A percentile compares a stretch with the other conserved stretches of the same genome.
These are phyloP conservation scores for Neurospora pannonica DNA, from an alignment of 495 filamentous ascomycete species.

Conservation along the genomic window DNA sequence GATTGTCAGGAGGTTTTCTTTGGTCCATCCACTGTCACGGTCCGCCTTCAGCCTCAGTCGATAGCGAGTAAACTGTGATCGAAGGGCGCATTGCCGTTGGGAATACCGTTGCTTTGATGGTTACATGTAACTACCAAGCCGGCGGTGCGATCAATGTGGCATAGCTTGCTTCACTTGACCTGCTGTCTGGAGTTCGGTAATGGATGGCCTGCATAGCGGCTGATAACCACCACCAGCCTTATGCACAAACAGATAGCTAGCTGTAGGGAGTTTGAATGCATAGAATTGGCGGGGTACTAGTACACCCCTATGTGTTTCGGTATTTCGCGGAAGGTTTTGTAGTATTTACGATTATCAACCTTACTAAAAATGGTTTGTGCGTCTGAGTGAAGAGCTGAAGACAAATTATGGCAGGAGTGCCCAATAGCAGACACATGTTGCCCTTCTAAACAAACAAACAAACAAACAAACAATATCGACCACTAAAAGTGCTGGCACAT, in stretches of 20 bases:
- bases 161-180: background rate
- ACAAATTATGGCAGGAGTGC: background rate
- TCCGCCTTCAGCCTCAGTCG: background rate
- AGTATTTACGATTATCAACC: background rate
- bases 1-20: conserved; percentile 81
- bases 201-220: background rate
- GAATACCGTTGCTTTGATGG: background rate
- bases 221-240: background rate
- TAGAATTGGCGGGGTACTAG: background rate
- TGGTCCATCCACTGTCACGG: conserved; percentile 25
- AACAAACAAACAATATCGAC: background rate
- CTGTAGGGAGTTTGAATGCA: background rate
- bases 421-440: background rate
- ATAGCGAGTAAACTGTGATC: background rate
- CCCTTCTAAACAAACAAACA: background rate
- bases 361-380: background rate
- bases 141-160: background rate
- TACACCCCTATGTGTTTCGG: background rate
- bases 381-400: background rate
- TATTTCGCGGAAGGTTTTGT: background rate
- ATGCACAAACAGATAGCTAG: background rate
- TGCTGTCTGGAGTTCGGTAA: background rate
- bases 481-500: background rate
- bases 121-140: background rate
- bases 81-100: background rate